Conservation (phyloP, 441 rosid genomes). For the Mallotus repandus region DNA sequence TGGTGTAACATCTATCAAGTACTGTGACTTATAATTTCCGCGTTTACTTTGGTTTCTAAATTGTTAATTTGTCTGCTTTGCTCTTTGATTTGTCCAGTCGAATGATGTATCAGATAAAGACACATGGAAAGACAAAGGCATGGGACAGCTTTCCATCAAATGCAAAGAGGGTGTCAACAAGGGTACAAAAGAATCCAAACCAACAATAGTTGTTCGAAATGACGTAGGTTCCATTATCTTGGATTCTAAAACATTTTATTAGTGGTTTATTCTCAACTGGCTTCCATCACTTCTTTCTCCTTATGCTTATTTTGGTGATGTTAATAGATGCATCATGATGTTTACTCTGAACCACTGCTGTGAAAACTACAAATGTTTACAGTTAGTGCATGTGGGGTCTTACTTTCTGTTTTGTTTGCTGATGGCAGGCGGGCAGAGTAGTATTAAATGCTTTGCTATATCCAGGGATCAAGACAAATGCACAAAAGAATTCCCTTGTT, state of each 20-base stretch:
- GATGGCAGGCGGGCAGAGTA: slow-evolving; percentile 75
- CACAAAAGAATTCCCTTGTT: slow-evolving; percentile 75
- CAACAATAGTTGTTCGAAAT: slow-evolving; percentile 78
- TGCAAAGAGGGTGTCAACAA: slow-evolving; percentile 79
- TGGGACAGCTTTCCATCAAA: slow-evolving; percentile 85
- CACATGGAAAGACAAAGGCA: slow-evolving; percentile 93
- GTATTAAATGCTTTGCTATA: slow-evolving; percentile 86
- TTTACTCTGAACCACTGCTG: not conserved
- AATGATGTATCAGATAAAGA: slow-evolving; percentile 71
- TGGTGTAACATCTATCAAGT: not conserved
- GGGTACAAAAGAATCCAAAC: slow-evolving; percentile 86
- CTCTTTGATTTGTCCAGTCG: slow-evolving; percentile 38
- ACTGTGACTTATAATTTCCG: not conserved
- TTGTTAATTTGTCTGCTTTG: slow-evolving; percentile 11
- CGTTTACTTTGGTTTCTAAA: not conserved
- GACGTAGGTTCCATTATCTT: slow-evolving; percentile 51
- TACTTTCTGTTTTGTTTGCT: slow-evolving; percentile 15
- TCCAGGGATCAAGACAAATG: slow-evolving; percentile 78
- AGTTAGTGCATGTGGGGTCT: not conserved
- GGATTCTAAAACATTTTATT: slow-evolving; percentile 10
- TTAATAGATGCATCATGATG: not conserved
- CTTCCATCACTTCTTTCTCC: not conserved
- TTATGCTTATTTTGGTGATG: not conserved
- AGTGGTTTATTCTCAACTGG: not conserved
- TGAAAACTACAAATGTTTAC: not conserved